These are phyloP conservation scores for Vitis rupestris DNA, from an alignment of 164 flowering plant species.

Conservation along the genomic window DNA sequence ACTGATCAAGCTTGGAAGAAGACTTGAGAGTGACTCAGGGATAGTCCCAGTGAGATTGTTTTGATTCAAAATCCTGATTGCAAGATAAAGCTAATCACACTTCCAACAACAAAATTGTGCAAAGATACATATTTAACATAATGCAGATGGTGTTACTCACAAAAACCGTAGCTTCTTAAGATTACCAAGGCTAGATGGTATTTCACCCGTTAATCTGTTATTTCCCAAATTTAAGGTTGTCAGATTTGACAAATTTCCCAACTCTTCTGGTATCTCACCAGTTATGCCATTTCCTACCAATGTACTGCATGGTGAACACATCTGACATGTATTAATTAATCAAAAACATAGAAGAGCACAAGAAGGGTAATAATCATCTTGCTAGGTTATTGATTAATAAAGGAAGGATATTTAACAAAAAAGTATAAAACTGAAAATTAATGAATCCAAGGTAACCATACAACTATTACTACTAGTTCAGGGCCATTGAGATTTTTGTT, in stretches of 20 bases:
- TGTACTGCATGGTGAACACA: conserved; percentile 41
- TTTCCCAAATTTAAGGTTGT: conserved; percentile 63
- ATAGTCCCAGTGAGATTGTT: conserved; percentile 76
- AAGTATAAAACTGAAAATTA: not conserved
- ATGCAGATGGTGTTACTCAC: conserved; percentile 44
- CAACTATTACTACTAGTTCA: not conserved
- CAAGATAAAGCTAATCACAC: conserved; percentile 3
- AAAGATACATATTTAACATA: not conserved
- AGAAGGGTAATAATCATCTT: not conserved
- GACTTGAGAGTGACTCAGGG: conserved; percentile 66
- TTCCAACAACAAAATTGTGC: not conserved
- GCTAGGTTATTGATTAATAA: not conserved
- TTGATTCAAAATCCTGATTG: conserved; percentile 74
- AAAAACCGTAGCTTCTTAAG: conserved; percentile 70
- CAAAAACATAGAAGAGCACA: not conserved
- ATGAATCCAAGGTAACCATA: not conserved
- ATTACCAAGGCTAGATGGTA: conserved; percentile 84
- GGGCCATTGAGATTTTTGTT: not conserved
- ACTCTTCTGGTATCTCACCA: conserved; percentile 81
- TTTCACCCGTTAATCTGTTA: conserved; percentile 68
- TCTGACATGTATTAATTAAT: conserved; percentile 9
- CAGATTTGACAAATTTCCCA: conserved; percentile 72
- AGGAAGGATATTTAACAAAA: not conserved
- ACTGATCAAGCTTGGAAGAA: conserved; percentile 56
- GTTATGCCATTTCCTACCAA: conserved; percentile 77